phyloP scores from a whole-genome alignment of 1,284 basidiomycete genomes.

The Hypsizygus ulmarius region DNA sequence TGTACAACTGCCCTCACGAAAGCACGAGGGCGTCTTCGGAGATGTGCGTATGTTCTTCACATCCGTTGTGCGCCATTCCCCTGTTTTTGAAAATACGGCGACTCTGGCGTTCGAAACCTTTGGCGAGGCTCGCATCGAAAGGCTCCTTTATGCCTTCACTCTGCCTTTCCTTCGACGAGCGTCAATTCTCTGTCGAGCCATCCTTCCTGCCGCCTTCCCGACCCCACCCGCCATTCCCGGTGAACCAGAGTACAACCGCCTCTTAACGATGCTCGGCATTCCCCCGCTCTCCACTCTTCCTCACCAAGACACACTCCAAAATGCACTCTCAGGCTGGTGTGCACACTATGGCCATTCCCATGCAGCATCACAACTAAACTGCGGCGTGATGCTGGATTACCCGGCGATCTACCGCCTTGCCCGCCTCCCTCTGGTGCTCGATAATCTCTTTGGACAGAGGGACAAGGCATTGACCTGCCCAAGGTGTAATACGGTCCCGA shows the following conservation, averaged over 20 bases:
- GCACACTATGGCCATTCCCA: slow-evolving; percentile 78
- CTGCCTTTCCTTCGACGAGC: slow-evolving; percentile 93
- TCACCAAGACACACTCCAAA: slow-evolving; percentile 79
- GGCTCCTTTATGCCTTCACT: slow-evolving; percentile 86
- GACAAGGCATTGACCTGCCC: slow-evolving; percentile 71
- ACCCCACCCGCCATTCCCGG: slow-evolving; percentile 39
- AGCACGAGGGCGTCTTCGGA: slow-evolving; percentile 67
- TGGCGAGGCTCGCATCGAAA: slow-evolving; percentile 80
- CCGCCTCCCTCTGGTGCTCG: slow-evolving; percentile 78
- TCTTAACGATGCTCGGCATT: slow-evolving; percentile 75
- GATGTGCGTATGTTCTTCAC: slow-evolving; percentile 84
- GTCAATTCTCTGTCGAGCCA: slow-evolving; percentile 80
- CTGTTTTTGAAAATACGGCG: slow-evolving; percentile 76
- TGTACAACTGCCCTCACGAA: slow-evolving; percentile 41
- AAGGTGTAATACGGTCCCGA: slow-evolving; percentile 78
- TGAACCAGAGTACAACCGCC: slow-evolving; percentile 72
- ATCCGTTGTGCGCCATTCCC: slow-evolving; percentile 77
- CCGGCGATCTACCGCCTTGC: slow-evolving; percentile 85
- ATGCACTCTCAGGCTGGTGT: slow-evolving; percentile 79
- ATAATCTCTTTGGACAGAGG: slow-evolving; percentile 76
- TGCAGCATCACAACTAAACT: slow-evolving; percentile 69
- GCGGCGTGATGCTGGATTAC: slow-evolving; percentile 77
- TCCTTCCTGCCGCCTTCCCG: slow-evolving; percentile 63
- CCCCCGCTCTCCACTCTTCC: slow-evolving; percentile 77
- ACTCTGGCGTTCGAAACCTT: slow-evolving; percentile 74